Conservation (phyloP, 306 rosid genomes). For the Mimosa pudica region DNA sequence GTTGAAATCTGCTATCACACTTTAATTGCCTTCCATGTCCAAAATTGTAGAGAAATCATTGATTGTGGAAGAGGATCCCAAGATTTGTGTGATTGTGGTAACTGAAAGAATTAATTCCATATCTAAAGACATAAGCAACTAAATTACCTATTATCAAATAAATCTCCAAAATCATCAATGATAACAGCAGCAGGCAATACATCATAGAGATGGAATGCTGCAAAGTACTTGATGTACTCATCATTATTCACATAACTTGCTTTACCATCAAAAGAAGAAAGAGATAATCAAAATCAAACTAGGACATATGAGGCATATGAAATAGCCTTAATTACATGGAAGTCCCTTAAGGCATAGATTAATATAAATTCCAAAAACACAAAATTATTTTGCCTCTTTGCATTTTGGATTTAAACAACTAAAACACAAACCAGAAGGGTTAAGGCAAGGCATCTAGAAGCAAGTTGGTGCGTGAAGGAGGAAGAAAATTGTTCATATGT, state of each 20-base stretch:
- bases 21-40: too few species aligned
- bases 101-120: not conserved
- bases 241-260: slow-evolving; percentile 73
- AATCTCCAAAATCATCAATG: slow-evolving; percentile 81
- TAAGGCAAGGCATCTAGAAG: too few species aligned
- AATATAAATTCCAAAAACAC: too few species aligned
- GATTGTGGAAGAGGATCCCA: too few species aligned
- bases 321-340: not conserved
- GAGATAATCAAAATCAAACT: not conserved
- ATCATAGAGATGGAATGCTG: slow-evolving; percentile 77
- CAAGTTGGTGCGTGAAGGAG: too few species aligned
- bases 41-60: too few species aligned
- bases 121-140: not conserved
- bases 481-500: too few species aligned
- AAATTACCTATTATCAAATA: slow-evolving; percentile 66
- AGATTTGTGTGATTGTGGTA: too few species aligned
- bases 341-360: slow-evolving; percentile 60
- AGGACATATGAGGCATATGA: not conserved
- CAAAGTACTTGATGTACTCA: slow-evolving; percentile 78
- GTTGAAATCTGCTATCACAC: too few species aligned
- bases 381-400: too few species aligned
- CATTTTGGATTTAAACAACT: too few species aligned
- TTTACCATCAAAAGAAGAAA: not conserved
- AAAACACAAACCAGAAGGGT: too few species aligned
- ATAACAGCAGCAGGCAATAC: slow-evolving; percentile 69